Base-by-base conservation (phyloP, 441 rosid genomes). In the Croton setiger region DNA sequence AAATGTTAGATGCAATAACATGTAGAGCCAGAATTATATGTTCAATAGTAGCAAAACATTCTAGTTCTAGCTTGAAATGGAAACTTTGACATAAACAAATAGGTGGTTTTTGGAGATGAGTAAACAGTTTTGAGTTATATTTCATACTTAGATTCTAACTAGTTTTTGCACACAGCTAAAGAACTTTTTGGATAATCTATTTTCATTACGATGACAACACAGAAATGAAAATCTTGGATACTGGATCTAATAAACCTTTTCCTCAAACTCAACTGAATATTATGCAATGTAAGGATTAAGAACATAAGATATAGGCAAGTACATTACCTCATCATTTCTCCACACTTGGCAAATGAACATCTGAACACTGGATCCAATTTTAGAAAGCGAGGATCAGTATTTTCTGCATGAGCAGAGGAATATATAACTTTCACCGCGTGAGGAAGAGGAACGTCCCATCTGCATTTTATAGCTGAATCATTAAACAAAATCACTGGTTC, bases 401-500 rank as follows among this genome's bases (percentile, higher is more conserved):
- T 85, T 70, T 82, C 86, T 75, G 66, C 76, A 71, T 74, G 65
- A 59, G 89, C 77, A 72, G 86, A 79, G 76, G 84, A 77, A 77
- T 89, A 92, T 64, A 89, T 63, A 51, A 54, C 74, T 78, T 85
- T 82, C 70, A 86, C 72, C 21, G 85, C 71, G 63, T 60, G 82
- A 68, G 90, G 96, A 84, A 82, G 81, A 76, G 96, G 97, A 78
- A 92, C 86, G 85, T 95, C 98, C 99, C 99, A 95, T 84, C 98
- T 90, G 85, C 91, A 84, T 65, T 70, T 61, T 65, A 39, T 39
- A 39, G 43, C 10, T 31, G 58, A 20, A 73, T 73, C 23, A 74
- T 74, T 49, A 80, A 67, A 72, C 72, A 68, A 56, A 48, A 70
- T 37, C 61, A 55, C 39, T 63, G 52, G 56, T 39, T 51, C 45